phyloP scores from a whole-genome alignment of 2,329 filamentous ascomycete genomes.

The Harringtonia aguacate region DNA sequence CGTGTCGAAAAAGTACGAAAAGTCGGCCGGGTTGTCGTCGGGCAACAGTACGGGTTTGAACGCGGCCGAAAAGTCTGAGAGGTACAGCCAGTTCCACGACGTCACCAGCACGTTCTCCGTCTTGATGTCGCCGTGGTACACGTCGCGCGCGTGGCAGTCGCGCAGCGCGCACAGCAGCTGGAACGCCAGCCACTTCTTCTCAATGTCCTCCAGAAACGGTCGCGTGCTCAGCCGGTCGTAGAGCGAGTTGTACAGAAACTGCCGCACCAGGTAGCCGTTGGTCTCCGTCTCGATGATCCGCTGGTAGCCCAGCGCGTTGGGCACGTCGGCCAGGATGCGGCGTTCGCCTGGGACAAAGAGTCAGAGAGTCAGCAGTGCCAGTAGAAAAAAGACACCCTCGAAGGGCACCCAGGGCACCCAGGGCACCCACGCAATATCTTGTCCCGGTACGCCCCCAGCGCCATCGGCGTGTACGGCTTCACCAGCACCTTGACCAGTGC shows the following conservation, averaged over 20 bases:
- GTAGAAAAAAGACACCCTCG: neutral
- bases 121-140: constrained; percentile 98
- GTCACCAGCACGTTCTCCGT: constrained; percentile 95
- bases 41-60: constrained; percentile 92
- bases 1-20: constrained; percentile 95
- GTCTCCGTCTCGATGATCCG: constrained; percentile 84
- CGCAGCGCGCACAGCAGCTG: constrained; percentile 86
- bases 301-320: constrained; percentile 86
- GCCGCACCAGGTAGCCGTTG: constrained; percentile 85
- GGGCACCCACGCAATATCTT: constrained; percentile 57
- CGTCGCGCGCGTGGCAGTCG: constrained; percentile 78
- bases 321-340: constrained; percentile 66
- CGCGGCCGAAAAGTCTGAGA: constrained; percentile 91
- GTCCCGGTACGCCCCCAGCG: constrained; percentile 68
- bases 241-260: constrained; percentile 91
- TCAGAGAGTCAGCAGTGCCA: neutral
- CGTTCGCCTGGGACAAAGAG: constrained; percentile 55
- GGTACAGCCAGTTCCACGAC: constrained; percentile 98
- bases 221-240: constrained; percentile 96
- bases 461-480: constrained; percentile 78
- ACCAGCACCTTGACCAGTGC: constrained; percentile 92
- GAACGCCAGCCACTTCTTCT: constrained; percentile 98
- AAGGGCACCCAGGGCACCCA: constrained; percentile 34
- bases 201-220: constrained; percentile 92
- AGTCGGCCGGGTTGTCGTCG: constrained; percentile 93